These are phyloP conservation scores for Ascocoryne sarcoides DNA, from an alignment of 2,329 filamentous ascomycete genomes.

Conservation along the genomic window DNA sequence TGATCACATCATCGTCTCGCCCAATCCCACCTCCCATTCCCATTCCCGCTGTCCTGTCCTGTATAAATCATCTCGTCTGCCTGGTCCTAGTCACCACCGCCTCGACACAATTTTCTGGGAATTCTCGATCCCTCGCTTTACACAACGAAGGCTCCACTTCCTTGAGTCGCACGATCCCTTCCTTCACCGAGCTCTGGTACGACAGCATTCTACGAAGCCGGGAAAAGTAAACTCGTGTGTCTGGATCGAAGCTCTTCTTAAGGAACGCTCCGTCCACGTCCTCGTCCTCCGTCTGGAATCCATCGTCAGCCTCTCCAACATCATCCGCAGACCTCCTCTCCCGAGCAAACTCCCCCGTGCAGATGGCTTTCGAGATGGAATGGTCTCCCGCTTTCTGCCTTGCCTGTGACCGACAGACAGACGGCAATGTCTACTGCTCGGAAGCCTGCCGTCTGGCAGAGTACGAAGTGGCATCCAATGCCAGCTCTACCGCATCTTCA, in stretches of 20 bases:
- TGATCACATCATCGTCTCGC: slow-evolving; percentile 15
- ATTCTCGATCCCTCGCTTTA: slow-evolving; percentile 11
- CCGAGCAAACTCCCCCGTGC: slow-evolving; percentile 6
- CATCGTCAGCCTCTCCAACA: not conserved
- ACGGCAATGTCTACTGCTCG: slow-evolving; percentile 79
- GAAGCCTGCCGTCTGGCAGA: slow-evolving; percentile 85
- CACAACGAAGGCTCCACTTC: slow-evolving; percentile 22
- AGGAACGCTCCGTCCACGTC: slow-evolving; percentile 7
- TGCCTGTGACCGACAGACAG: slow-evolving; percentile 82
- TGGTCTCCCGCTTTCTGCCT: slow-evolving; percentile 94
- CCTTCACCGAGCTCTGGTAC: slow-evolving; percentile 20
- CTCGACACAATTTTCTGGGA: slow-evolving; percentile 15
- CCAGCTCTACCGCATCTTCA: slow-evolving; percentile 50
- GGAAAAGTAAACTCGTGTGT: no score
- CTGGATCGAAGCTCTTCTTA: slow-evolving; percentile 7
- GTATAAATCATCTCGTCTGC: no score
- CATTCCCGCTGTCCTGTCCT: no score
- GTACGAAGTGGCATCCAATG: slow-evolving; percentile 57
- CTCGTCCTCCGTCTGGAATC: no score
- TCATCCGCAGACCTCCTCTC: slow-evolving; percentile 1
- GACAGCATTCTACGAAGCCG: slow-evolving; percentile 9
- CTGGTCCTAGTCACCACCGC: slow-evolving; percentile 10
- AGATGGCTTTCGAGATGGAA: slow-evolving; percentile 29
- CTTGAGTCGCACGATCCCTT: slow-evolving; percentile 25
- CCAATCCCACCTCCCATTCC: slow-evolving; percentile 11